These are phyloP conservation scores for Pythium phragmiticola DNA, from an alignment of 352 stramenopile genomes.

Conservation along the genomic window DNA sequence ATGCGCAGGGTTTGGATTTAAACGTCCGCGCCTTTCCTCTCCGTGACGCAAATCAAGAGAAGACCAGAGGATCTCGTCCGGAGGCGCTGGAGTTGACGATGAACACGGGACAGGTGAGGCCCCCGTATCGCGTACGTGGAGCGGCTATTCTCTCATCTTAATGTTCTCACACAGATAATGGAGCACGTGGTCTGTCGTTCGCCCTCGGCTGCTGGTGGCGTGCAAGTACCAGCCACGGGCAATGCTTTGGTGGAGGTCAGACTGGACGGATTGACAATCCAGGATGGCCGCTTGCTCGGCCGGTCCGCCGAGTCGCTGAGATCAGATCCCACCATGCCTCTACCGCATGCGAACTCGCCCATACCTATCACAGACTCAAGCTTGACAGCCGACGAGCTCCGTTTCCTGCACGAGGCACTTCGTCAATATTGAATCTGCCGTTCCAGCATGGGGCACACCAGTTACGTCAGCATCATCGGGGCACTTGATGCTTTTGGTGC, in stretches of 20 bases:
- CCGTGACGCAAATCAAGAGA: background rate
- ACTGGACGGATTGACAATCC: constrained; percentile 3
- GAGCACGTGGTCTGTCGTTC: background rate
- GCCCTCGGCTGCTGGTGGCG: background rate
- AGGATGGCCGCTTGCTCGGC: background rate
- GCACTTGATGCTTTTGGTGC: no score
- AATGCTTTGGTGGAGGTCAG: constrained; percentile 1
- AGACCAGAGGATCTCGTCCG: background rate
- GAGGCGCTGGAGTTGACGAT: constrained; percentile 1
- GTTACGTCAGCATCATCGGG: no score
- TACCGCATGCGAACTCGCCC: background rate
- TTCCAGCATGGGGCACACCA: no score
- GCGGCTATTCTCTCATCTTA: background rate
- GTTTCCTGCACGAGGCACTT: constrained; percentile 32
- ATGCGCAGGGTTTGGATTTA: background rate
- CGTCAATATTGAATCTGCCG: background rate
- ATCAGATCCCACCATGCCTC: no score
- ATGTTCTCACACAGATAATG: constrained; percentile 1
- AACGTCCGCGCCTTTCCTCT: background rate
- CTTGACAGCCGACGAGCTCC: constrained; percentile 30
- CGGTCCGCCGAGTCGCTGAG: background rate
- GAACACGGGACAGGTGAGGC: constrained; percentile 6
- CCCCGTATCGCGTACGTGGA: background rate
- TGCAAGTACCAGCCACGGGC: background rate
- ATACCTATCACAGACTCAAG: background rate